Evolutionary conservation across 495 filamentous ascomycete species (phyloP), one percentile per base, ranked within the genome.

Genomic region (Xylaria curta): DNA sequence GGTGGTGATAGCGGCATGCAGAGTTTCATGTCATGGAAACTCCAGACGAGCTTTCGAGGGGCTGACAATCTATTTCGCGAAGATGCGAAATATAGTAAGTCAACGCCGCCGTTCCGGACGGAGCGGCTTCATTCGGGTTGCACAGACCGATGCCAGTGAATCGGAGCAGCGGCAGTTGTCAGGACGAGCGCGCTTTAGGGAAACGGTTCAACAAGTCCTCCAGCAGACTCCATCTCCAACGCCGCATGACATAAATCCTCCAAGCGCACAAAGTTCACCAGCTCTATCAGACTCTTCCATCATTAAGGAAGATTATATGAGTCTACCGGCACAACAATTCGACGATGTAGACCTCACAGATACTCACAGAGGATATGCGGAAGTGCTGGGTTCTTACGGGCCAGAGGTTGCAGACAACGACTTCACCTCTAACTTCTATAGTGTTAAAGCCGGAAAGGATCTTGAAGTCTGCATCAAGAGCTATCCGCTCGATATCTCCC

Each of bases 221-320:
- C 66, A 51, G 42, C 75, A 71, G 17, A 63, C 21, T 36, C 28
- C 28, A 46, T 58, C 60, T 47, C 8, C 68, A 1, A 51, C 15
- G 26, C 49, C 63, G 13, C 46, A 67, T 8, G 51, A 46, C 8
- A 44, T 60, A 5, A 26, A 8, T 13, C 58, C 68, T 36, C 46
- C 13, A 4, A 70, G 56, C 46, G 54, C 56, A 15, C 72, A 60
- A 24, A 72, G 38, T 44, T 75, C 75, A 12, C 75, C 75, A 1
- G 73, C 75, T 21, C 71, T 73, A 44, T 76, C 75, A 31, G 75
- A 77, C 17, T 61, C 68, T 13, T 72, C 75, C 2, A 65, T 77
- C 33, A 26, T 70, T 36, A 62, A 31, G 21, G 68, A 69, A 17
- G 68, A 73, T 53, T 77, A 76, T 70, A 38, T 76, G 13, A 66